Evolutionary conservation across 108 stramenopile species (phyloP).

Genomic region (Skeletonema tropicum): DNA sequence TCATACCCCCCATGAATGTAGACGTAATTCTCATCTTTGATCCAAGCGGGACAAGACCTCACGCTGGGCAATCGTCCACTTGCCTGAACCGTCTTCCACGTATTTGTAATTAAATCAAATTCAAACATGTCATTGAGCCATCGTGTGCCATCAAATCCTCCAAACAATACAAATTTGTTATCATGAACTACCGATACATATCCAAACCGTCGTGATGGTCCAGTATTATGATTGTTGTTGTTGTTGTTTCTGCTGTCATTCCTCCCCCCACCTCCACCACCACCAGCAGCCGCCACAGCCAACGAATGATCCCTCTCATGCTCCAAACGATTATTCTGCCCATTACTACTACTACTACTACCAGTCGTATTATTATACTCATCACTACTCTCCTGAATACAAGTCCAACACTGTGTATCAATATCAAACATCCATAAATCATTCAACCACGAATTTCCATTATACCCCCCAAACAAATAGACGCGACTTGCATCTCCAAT

Average conservation of each 20-base stretch:
- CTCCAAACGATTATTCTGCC: conserved; percentile 1
- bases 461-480: conserved; percentile 92
- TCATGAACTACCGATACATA: conserved; percentile 91
- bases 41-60: conserved; percentile 90
- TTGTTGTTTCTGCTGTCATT: not conserved
- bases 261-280: not conserved
- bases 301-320: conserved; percentile 8
- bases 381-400: conserved; percentile 76
- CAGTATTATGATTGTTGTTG: conserved; percentile 8
- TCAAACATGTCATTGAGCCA: conserved; percentile 92
- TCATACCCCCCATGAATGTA: conserved; percentile 95
- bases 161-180: conserved; percentile 89
- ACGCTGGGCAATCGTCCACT: conserved; percentile 65
- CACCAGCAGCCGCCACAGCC: conserved; percentile 14
- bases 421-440: conserved; percentile 94
- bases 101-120: conserved; percentile 74
- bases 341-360: no score
- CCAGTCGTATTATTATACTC: conserved; percentile 25
- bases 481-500: conserved; percentile 69
- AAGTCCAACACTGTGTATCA: conserved; percentile 71
- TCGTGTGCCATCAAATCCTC: conserved; percentile 88
- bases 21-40: conserved; percentile 82
- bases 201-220: conserved; percentile 88
- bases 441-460: conserved; percentile 88
- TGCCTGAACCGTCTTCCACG: conserved; percentile 71